Evolutionary conservation across 2,329 filamentous ascomycete species (phyloP), one percentile per base, ranked within the genome.

Genomic region (Metarhizium guizhouense): DNA sequence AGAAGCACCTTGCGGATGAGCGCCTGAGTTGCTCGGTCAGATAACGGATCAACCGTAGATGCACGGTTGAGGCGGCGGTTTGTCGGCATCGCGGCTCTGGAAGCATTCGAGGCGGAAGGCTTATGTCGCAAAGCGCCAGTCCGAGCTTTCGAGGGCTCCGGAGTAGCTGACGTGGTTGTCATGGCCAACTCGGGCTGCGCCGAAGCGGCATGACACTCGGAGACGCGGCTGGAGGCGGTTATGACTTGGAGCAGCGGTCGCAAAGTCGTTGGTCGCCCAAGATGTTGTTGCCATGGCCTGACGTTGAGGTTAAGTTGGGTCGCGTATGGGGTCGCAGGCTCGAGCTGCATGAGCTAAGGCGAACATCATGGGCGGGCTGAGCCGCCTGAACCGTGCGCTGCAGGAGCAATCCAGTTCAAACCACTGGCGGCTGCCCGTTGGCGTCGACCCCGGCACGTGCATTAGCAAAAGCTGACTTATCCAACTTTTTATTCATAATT

Each of bases 1-100:
- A 90, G 96, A 51, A 97, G 82, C 42, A 86, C 85, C 52, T 90
- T 86, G 58, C 91, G 88, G 71, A 96, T 89, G 61, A 96, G 82
- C 59, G 85, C 80, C 30, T 84, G 74, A 0, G 91, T 95, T n/a
- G 88, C 85, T 66, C 84, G 86, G 67, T 96, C 88, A 42, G 87
- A 89, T 59, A 85, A 78, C 52, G 81, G 77, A 69, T 81, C 82
- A 56, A 70, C 59, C 32, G 71, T 61, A 7, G 63, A 56, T 52
- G 70, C 63, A 55, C 72, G 72, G 36, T 70, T 61, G 32, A 68
- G 51, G 42, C 66, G 67, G 56, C 73, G 68, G 53, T 58, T 57
- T 58, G 60, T 55, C 14, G 49, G 51, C 63, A 62, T 57, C 63
- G 63, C 58, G 57, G 62, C 59, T 50, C 61, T 57, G 66, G 53